Base-by-base conservation (phyloP, 768 basidiomycete genomes). In the Boletellus ananiceps region DNA sequence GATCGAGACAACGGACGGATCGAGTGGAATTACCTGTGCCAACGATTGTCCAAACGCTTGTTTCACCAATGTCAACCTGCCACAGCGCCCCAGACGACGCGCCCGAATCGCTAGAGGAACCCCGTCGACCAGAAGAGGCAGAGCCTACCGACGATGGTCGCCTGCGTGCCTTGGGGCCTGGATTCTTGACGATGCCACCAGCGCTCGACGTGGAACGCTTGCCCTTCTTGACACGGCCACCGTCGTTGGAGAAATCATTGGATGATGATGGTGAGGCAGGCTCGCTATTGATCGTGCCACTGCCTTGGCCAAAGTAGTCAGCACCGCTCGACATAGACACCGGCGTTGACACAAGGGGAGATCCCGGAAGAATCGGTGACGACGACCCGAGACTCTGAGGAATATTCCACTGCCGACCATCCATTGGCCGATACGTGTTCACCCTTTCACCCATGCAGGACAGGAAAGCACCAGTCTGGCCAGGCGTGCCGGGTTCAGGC, bases 391-490 rank as follows among this genome's bases (percentile, higher is more conserved):
- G 69, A 42, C 54, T 68, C 47, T 63, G 66, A 5, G 71, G 74
- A 50, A 63, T 68, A 53, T 83, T 85, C 90, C 90, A 93, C 52
- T 82, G 80, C 23, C 91, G 82, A 16, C 85, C 86, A 36, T 92
- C 90, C 35, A 85, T 81, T 14, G 89, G 88, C 29, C 87, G 82
- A 62, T 90, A 92, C 0, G 90, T 90, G 63, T 92, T 93, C 47
- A 94, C 91, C 65, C 92, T 91, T 70, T 93, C 92, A 55, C 88
- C 89, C 84, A 91, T 86, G 71, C 92, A 93, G 8, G 87, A 88
- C 55, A 93, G 67, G 78, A 91, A 94, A 8, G 88, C 82, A 36
- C 91, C 89, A 7, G 82, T 85, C 32, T 75, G 65, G 16, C 91
- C 91, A 1, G 88, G 86, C 1, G 85, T 85, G 23, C 88, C 88